Evolutionary conservation across 768 basidiomycete genomes (phyloP).

Genomic region (Panus rudis): DNA sequence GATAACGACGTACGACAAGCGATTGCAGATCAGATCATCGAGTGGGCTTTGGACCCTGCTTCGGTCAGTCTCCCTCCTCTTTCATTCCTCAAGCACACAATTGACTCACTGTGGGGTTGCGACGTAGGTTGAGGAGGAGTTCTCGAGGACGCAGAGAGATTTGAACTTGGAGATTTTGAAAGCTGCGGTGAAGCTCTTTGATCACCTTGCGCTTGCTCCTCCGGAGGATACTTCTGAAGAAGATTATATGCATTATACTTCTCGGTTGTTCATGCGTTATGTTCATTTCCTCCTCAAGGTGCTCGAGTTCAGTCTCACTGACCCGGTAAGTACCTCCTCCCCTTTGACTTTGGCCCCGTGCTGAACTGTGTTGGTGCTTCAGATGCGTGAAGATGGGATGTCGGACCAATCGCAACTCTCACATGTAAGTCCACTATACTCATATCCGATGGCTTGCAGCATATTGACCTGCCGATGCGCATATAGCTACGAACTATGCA

Average conservation of each 20-base stretch:
- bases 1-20: slow-evolving; percentile 61
- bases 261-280: slow-evolving; percentile 76
- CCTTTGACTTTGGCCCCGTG: too few relatives aligned
- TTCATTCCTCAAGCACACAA: background rate
- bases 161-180: slow-evolving; percentile 68
- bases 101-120: background rate
- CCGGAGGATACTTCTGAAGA: slow-evolving; percentile 52
- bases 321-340: too few relatives aligned
- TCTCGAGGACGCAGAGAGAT: slow-evolving; percentile 43
- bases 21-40: slow-evolving; percentile 69
- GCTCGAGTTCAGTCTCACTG: slow-evolving; percentile 43
- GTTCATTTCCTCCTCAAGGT: slow-evolving; percentile 57
- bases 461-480: background rate
- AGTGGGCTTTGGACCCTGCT: slow-evolving; percentile 62
- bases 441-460: background rate
- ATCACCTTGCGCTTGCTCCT: slow-evolving; percentile 62
- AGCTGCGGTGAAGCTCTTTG: slow-evolving; percentile 69
- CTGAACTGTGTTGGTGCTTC: background rate
- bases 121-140: slow-evolving; percentile 24
- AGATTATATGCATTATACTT: slow-evolving; percentile 62
- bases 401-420: slow-evolving; percentile 23
- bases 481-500: slow-evolving; percentile 14
- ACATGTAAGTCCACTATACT: slow-evolving; percentile 6
- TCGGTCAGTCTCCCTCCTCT: slow-evolving; percentile 35
- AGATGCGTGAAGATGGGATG: slow-evolving; percentile 19